Conservation (phyloP, 2,329 filamentous ascomycete genomes). For the Diaporthe vexans region DNA sequence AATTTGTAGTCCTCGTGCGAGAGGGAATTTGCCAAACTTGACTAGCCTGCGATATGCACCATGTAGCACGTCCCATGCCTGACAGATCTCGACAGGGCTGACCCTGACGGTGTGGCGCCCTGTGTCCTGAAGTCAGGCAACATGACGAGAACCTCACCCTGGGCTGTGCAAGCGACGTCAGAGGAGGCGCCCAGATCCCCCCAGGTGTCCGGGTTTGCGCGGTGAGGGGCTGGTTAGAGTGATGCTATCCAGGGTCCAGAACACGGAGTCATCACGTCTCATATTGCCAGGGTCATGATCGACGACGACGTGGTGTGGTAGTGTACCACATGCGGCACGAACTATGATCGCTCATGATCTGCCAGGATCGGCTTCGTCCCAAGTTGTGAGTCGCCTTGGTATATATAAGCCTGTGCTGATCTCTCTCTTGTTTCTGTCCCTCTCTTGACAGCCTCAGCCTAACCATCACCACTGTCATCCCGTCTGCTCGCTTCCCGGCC, state of each 20-base stretch:
- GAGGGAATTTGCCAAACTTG: neutral
- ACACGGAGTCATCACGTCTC: constrained; percentile 18
- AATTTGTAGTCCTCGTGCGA: neutral
- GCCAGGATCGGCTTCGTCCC: constrained; percentile 21
- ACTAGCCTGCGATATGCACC: neutral
- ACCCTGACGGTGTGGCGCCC: neutral
- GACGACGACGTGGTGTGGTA: neutral
- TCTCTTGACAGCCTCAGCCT: constrained; percentile 1
- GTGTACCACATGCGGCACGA: neutral
- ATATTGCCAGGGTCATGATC: constrained; percentile 24
- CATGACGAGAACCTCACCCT: constrained; percentile 15
- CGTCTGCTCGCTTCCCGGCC: neutral
- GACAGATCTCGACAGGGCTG: constrained; percentile 1
- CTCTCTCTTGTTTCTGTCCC: constrained; percentile 21
- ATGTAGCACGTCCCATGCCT: neutral
- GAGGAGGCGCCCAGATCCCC: neutral
- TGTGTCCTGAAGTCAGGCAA: neutral
- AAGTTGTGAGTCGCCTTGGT: constrained; percentile 9
- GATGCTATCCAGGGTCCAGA: neutral
- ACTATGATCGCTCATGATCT: constrained; percentile 27
- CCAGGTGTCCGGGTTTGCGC: neutral
- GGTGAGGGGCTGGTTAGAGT: neutral
- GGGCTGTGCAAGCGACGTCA: constrained; percentile 24
- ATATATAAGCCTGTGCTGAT: constrained; percentile 35
- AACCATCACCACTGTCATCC: constrained; percentile 18